Evolutionary conservation across 2,329 filamentous ascomycete genomes (phyloP).

Genomic region (Colletotrichum zoysiae): DNA sequence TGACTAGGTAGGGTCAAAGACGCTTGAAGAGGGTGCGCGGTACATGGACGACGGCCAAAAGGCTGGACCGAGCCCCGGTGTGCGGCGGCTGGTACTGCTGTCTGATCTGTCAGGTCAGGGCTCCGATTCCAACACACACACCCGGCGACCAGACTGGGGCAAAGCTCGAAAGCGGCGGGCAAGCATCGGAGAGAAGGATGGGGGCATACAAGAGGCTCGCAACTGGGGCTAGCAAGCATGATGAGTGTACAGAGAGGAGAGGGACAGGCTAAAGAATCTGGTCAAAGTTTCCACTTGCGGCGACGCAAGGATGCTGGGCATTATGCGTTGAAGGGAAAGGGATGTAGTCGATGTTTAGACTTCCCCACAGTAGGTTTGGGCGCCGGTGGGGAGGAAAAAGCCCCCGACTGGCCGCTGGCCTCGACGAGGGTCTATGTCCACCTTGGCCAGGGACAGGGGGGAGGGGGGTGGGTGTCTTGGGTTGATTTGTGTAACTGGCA

Average conservation of each 20-base stretch:
- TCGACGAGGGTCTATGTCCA: constrained; percentile 38
- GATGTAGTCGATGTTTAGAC: constrained; percentile 50
- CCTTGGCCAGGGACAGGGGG: constrained; percentile 31
- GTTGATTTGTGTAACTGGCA: constrained; percentile 43
- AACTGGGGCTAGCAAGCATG: constrained; percentile 45
- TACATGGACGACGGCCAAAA: constrained; percentile 7
- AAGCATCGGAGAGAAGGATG: constrained; percentile 40
- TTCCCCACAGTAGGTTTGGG: constrained; percentile 51
- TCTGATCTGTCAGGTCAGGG: constrained; percentile 33
- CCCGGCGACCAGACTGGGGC: constrained; percentile 38
- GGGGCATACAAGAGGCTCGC: constrained; percentile 44
- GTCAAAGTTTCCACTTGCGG: constrained; percentile 50
- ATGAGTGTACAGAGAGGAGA: constrained; percentile 43
- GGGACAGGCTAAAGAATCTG: constrained; percentile 42
- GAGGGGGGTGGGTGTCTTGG: constrained; percentile 5
- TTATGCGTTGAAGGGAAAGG: constrained; percentile 51
- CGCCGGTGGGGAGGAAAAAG: constrained; percentile 45
- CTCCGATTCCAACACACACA: constrained; percentile 22
- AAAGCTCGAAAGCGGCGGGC: constrained; percentile 35
- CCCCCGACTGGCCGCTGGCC: constrained; percentile 44
- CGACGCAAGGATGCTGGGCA: constrained; percentile 49
- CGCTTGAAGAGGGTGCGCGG: constrained; percentile 24
- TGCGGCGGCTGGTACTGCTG: constrained; percentile 6
- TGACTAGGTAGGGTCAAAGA: constrained; percentile 34
- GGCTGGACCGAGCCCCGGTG: constrained; percentile 34